These are phyloP conservation scores for Colletotrichum somersetense DNA, from an alignment of 2,329 filamentous ascomycete species.

Conservation along the genomic window DNA sequence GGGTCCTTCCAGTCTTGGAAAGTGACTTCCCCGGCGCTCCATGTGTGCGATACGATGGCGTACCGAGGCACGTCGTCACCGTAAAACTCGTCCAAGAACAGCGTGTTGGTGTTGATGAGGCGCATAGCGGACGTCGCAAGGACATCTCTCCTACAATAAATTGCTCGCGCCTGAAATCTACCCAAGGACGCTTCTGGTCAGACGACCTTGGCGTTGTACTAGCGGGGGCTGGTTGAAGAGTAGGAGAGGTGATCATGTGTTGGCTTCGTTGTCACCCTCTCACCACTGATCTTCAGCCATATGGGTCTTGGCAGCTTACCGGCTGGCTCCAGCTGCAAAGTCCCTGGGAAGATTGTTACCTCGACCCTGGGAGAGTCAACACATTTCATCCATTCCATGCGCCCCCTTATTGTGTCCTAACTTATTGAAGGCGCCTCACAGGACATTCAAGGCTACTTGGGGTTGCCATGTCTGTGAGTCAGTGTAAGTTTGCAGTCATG, in stretches of 20 bases:
- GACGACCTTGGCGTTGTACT: background rate
- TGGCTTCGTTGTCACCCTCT: background rate
- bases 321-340: background rate
- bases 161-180: background rate
- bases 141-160: background rate
- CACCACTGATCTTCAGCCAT: background rate
- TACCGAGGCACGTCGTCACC: conserved; percentile 44
- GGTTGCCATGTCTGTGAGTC: no score
- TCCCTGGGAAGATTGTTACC: no score
- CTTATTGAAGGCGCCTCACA: background rate
- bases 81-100: conserved; percentile 45
- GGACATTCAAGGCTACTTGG: background rate
- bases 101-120: conserved; percentile 46
- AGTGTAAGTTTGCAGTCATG: background rate
- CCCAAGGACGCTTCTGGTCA: background rate
- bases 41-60: conserved; percentile 47
- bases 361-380: no score
- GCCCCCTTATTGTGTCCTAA: background rate
- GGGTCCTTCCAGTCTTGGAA: conserved; percentile 39
- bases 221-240: conserved; percentile 6
- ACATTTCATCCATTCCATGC: no score
- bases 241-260: background rate
- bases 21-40: conserved; percentile 43
- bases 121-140: conserved; percentile 43
- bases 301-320: background rate